These are phyloP conservation scores for Venturia carpophila DNA, from an alignment of 2,329 filamentous ascomycete genomes.

Conservation along the genomic window DNA sequence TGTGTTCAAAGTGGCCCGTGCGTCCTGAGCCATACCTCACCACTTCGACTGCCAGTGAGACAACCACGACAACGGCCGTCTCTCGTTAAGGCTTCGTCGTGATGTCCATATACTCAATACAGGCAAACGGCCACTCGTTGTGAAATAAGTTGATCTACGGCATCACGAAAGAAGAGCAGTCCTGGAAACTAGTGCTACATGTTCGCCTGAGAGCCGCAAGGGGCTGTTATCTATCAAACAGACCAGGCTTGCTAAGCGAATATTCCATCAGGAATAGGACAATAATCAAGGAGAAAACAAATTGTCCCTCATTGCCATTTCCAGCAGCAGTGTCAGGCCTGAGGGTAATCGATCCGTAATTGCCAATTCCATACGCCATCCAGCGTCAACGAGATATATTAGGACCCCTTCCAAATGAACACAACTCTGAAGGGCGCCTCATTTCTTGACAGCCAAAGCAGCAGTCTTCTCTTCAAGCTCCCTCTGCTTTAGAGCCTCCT, in stretches of 20 bases:
- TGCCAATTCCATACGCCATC: background rate
- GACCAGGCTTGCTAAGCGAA: background rate
- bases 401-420: too few relatives aligned
- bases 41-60: too few relatives aligned
- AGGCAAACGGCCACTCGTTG: too few relatives aligned
- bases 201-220: background rate
- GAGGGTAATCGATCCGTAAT: background rate
- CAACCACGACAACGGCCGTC: background rate
- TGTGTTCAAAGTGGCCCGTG: background rate
- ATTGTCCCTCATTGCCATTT: background rate
- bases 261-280: conserved; percentile 5
- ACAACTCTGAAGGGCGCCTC: background rate
- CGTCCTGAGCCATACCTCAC: too few relatives aligned
- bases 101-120: too few relatives aligned
- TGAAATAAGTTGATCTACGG: background rate
- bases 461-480: conserved; percentile 51
- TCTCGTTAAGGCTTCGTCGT: too few relatives aligned
- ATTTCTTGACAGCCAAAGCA: conserved; percentile 1
- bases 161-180: background rate
- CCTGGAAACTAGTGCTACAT: background rate
- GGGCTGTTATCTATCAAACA: conserved; percentile 4
- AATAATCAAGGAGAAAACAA: background rate
- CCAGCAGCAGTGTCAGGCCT: background rate
- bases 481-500: conserved; percentile 71
- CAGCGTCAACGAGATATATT: background rate